Evolutionary conservation across 192 early-diverging fungal species (phyloP), one percentile per base, ranked within the genome.

Genomic region (Coemansia sp.): DNA sequence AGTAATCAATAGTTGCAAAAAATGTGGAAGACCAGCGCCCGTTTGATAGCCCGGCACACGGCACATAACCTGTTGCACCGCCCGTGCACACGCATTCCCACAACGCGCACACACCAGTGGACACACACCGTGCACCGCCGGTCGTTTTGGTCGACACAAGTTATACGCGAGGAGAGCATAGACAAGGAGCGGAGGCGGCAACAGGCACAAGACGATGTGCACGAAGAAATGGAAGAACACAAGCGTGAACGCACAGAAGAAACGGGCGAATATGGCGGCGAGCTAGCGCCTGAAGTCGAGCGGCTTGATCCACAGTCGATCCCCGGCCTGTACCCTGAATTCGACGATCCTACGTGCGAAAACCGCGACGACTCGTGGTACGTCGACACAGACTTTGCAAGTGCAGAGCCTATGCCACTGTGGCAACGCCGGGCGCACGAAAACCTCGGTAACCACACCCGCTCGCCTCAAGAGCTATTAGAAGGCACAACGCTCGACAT

Each of bases 281-380:
- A 58, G 55, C 10, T 72, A 12, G 70, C 75, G 46, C 75, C 75
- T 10, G 67, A 72, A 12, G 60, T 69, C 20, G 75, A 78, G 31
- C 62, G 75, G 1, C 70, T 78, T 2, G 75, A 78, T 62, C 75
- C 75, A 36, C 66, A 66, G 19, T 44, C 55, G 2, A 40, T 72
- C 2, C 75, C 75, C 2, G 75, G 64, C 8, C 69, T 78, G 34
- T 78, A 78, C 17, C 75, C 75, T 1, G 63, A 72, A 22, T 66
- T 78, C 23, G 65, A 69, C 11, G 26, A 49, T 12, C 31, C 26
- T 1, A 8, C 8, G 31, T 34, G 31, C 25, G 51, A 44, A 2
- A 17, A 68, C 34, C 60, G 59, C 19, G 76, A 73, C 25, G 78
- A 80, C 37, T 80, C 78, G 36, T 80, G 78, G 78, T 80, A 74